A percentile compares a stretch with the other conserved stretches of the same genome.
phyloP scores from a whole-genome alignment of 2,329 filamentous ascomycete species.

The Diaporthe eres region DNA sequence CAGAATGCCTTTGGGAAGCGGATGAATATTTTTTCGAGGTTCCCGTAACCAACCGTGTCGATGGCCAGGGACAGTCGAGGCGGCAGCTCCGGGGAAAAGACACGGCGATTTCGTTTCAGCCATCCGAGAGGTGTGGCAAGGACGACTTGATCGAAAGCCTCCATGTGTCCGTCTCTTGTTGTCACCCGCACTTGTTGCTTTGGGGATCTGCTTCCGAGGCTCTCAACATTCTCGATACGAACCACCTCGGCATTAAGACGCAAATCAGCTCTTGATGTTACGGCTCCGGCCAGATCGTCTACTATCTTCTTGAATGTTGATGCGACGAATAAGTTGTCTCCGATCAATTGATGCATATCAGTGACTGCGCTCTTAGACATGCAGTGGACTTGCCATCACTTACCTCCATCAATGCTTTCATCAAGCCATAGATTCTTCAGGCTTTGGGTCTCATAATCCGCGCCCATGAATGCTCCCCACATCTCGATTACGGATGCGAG shows the following conservation, averaged over 20 bases:
- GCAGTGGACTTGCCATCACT: neutral
- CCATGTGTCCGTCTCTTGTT: neutral
- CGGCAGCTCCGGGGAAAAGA: slow-evolving; percentile 61
- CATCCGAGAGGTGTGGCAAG: slow-evolving; percentile 67
- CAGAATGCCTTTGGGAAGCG: slow-evolving; percentile 48
- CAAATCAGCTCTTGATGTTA: neutral
- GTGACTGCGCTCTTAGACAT: neutral
- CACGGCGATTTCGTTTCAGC: slow-evolving; percentile 61
- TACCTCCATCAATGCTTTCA: slow-evolving; percentile 1
- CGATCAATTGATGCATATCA: neutral
- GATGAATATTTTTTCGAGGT: slow-evolving; percentile 49
- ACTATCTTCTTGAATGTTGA: neutral
- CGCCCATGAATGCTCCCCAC: slow-evolving; percentile 13
- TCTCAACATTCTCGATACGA: neutral
- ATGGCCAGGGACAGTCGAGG: slow-evolving; percentile 59
- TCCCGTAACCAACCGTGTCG: slow-evolving; percentile 49
- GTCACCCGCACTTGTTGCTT: neutral
- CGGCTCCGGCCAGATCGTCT: neutral
- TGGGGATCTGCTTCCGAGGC: neutral
- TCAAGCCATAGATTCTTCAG: neutral
- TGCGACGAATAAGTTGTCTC: slow-evolving; percentile 18
- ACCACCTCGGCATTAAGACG: neutral
- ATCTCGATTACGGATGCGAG: neutral
- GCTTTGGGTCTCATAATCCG: slow-evolving; percentile 1
- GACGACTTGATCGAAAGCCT: slow-evolving; percentile 64